Conservation (phyloP, 352 stramenopile genomes). For the Globisporangium sylvaticum region DNA sequence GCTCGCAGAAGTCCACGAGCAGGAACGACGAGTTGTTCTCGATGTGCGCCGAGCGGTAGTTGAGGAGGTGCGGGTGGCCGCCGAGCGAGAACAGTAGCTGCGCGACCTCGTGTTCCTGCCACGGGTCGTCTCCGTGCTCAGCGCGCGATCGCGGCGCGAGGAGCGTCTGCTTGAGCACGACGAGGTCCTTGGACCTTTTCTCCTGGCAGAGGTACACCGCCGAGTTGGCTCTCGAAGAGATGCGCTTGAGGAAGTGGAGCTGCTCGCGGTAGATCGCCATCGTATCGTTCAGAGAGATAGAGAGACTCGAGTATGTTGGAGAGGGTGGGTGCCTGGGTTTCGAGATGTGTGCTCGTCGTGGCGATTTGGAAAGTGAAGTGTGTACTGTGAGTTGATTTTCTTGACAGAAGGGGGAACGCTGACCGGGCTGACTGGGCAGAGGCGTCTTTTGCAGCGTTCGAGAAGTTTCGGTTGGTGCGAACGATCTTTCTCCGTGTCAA, state of each 20-base stretch:
- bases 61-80: slow-evolving; percentile 42
- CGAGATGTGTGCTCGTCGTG: too few species aligned
- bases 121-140: slow-evolving; percentile 14
- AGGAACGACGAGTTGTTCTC: slow-evolving; percentile 41
- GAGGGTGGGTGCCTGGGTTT: not conserved
- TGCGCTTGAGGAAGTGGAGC: slow-evolving; percentile 5
- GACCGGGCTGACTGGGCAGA: too few species aligned
- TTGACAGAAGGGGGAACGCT: too few species aligned
- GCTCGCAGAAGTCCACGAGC: slow-evolving; percentile 58
- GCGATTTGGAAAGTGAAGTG: not conserved
- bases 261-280: slow-evolving; percentile 6
- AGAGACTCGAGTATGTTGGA: not conserved
- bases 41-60: slow-evolving; percentile 38
- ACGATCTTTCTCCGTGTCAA: too few species aligned
- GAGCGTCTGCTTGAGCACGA: slow-evolving; percentile 23
- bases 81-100: slow-evolving; percentile 19
- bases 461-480: too few species aligned
- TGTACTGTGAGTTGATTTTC: too few species aligned
- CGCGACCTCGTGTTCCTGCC: slow-evolving; percentile 18
- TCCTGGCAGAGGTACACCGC: slow-evolving; percentile 20
- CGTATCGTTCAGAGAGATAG: not conserved
- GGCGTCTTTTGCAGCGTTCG: too few species aligned
- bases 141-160: slow-evolving; percentile 3
- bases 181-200: slow-evolving; percentile 3
- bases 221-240: slow-evolving; percentile 1